Evolutionary conservation across 2,329 filamentous ascomycete genomes (phyloP), one percentile per base, ranked within the genome.

Genomic region (Penicillium sp.): DNA sequence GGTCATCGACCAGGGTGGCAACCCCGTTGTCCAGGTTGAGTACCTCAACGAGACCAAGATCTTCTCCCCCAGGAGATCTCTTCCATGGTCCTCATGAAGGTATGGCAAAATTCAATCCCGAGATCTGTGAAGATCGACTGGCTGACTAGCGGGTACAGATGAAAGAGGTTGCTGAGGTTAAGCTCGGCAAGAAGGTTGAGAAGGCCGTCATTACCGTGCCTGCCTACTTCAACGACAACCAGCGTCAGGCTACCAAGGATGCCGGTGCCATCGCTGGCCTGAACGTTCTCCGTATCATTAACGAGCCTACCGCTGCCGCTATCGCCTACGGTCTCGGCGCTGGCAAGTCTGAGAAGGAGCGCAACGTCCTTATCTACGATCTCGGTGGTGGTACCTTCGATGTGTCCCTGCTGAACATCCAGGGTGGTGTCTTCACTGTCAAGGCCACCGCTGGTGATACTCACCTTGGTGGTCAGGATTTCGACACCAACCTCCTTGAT

Each of bases 141-240:
- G 67, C 70, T 63, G 36, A 65, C 38, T 5, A 9, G n/a, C 11
- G 4, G 23, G 13, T 40, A 58, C 49, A 96, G 93, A 97, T 97
- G 93, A 96, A 96, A 85, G 94, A 99, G 81, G 91, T 97, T 76
- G 94, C 94, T 71, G 94, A 99, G 84, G 84, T 84, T 78, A 97
- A 99, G 86, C 87, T 99, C 70, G 94, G 91, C 79, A 96, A 95
- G 88, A 96, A 94, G 83, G 92, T 97, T 71, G 87, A 94, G 81
- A 97, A 97, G 87, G 94, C 94, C 63, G 94, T 99, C 76, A 92
- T 99, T 78, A 99, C 94, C 60, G 94, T 97, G 56, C 94, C 94
- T 55, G 94, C 94, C 75, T 99, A 99, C 86, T 99, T 99, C 90
- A 97, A 97, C 85, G 94, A 99, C 87, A 96, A 96, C 84, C 94